phyloP scores from a whole-genome alignment of 2,329 filamentous ascomycete species.

The Hymenoscyphus albidus region DNA sequence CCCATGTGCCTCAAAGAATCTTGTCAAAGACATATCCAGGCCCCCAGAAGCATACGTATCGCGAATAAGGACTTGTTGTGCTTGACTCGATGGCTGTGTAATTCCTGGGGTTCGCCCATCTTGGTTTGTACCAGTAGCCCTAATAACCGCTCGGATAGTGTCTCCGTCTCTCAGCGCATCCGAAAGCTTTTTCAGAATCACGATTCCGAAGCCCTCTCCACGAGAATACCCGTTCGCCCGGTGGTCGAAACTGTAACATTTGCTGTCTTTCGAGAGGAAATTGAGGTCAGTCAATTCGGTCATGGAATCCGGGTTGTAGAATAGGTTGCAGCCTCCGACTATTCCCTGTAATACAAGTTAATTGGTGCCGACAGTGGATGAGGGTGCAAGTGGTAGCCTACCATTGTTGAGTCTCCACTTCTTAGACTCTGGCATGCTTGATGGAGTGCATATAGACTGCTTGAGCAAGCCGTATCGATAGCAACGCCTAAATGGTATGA shows the following conservation, averaged over 20 bases:
- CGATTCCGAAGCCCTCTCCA: slow-evolving; percentile 57
- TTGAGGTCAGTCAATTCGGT: slow-evolving; percentile 26
- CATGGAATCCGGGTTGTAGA: slow-evolving; percentile 51
- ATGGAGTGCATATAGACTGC: slow-evolving; percentile 51
- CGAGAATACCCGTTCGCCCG: slow-evolving; percentile 60
- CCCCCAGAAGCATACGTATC: slow-evolving; percentile 14
- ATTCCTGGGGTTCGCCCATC: slow-evolving; percentile 54
- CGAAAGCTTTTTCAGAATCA: slow-evolving; percentile 55
- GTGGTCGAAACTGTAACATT: slow-evolving; percentile 53
- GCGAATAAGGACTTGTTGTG: slow-evolving; percentile 36
- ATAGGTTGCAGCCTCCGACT: slow-evolving; percentile 44
- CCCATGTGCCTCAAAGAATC: slow-evolving; percentile 18
- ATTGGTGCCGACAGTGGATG: not conserved
- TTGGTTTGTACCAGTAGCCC: slow-evolving; percentile 44
- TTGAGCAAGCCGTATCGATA: slow-evolving; percentile 54
- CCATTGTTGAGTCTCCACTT: slow-evolving; percentile 36
- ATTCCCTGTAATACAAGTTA: slow-evolving; percentile 46
- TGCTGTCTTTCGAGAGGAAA: slow-evolving; percentile 30
- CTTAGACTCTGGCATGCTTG: slow-evolving; percentile 48
- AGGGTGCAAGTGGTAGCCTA: not conserved
- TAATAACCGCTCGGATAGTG: slow-evolving; percentile 41
- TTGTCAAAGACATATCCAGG: slow-evolving; percentile 7
- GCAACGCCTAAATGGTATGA: slow-evolving; percentile 39
- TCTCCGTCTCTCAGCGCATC: slow-evolving; percentile 58
- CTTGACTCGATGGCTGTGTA: slow-evolving; percentile 47